phyloP scores from a whole-genome alignment of 805 yeast species.

The Kuraishia piskuri region DNA sequence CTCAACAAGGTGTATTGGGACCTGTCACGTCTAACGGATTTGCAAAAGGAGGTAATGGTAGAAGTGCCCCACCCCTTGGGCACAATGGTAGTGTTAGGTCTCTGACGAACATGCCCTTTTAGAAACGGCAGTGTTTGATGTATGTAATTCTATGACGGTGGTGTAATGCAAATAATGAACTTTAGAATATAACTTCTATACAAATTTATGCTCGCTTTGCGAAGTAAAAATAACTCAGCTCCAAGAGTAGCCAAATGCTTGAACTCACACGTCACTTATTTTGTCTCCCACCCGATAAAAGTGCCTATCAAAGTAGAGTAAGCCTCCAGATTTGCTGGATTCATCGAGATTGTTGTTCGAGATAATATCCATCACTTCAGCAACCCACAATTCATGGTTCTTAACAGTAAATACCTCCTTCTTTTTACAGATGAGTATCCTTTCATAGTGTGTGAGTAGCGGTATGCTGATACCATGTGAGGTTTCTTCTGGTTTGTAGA shows the following conservation, averaged over 20 bases:
- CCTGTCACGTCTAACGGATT: not conserved
- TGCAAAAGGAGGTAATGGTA: not conserved
- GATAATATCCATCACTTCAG: conserved; percentile 55
- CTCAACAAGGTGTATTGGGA: not conserved
- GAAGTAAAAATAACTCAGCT: not conserved
- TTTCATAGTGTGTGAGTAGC: conserved; percentile 45
- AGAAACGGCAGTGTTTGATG: not conserved
- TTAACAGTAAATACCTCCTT: conserved; percentile 49
- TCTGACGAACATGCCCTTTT: not conserved
- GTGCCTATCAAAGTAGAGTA: conserved; percentile 53
- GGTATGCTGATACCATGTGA: conserved; percentile 34
- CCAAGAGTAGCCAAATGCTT: not conserved
- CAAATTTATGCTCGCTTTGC: not conserved
- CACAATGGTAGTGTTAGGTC: not conserved
- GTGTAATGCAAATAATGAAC: not conserved
- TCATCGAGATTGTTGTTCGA: conserved; percentile 16
- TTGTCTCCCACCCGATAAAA: conserved; percentile 37
- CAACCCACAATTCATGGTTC: conserved; percentile 90
- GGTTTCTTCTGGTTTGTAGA: conserved; percentile 15
- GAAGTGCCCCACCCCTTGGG: not conserved
- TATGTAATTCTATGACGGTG: not conserved
- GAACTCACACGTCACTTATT: conserved; percentile 9
- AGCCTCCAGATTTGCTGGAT: conserved; percentile 44
- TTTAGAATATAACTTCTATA: not conserved
- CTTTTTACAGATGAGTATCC: conserved; percentile 54